Conservation (phyloP, 1,284 basidiomycete genomes). For the Fomitopsis schrenkii region DNA sequence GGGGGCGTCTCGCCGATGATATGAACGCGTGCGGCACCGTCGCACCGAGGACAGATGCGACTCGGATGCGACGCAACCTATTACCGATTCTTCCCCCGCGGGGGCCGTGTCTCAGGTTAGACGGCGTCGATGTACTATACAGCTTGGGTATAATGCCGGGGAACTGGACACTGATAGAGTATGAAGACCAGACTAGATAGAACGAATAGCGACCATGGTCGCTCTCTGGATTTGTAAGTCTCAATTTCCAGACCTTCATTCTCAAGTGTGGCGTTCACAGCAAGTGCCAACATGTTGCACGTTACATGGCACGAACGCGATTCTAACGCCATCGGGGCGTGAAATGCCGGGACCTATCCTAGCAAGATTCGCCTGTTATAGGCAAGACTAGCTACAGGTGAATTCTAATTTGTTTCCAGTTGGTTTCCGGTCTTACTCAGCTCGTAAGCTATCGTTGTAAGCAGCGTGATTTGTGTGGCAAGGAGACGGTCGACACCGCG, state of each 20-base stretch:
- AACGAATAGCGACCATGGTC: too few species aligned
- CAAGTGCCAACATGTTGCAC: neutral
- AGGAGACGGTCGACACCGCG: neutral
- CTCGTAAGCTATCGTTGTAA: neutral
- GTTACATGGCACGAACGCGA: neutral
- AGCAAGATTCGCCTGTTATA: neutral
- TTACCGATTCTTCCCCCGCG: neutral
- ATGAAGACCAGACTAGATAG: too few species aligned
- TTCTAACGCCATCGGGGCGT: neutral
- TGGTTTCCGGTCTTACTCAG: constrained; percentile 5
- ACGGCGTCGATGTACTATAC: neutral
- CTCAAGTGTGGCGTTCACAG: neutral
- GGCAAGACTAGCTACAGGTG: neutral
- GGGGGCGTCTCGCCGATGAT: constrained; percentile 17
- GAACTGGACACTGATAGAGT: neutral
- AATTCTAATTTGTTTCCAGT: neutral
- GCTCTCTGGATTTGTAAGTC: too few species aligned
- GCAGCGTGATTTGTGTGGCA: constrained; percentile 7
- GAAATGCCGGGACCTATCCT: constrained; percentile 1
- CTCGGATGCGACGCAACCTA: neutral
- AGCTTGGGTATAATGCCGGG: constrained; percentile 5
- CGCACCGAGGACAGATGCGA: neutral
- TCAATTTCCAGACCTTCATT: too few species aligned
- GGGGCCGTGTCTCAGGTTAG: neutral
- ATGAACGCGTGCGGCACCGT: neutral